Percentiles rank a stretch among this genome's conserved stretches.
Conservation (phyloP, 306 rosid species). For the Prunus kanzakura region DNA sequence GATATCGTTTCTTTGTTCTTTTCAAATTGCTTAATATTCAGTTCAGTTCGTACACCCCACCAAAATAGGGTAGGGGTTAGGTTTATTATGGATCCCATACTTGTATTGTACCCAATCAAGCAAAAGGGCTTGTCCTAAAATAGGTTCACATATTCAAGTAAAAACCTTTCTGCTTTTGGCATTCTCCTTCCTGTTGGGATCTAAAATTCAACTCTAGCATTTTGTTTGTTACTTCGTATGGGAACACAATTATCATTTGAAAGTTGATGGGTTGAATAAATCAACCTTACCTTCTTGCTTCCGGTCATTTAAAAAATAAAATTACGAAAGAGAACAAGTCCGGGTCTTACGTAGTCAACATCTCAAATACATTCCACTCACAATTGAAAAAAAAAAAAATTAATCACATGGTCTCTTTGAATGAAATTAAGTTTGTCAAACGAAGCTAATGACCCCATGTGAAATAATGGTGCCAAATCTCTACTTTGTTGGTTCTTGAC, state of each 20-base stretch:
- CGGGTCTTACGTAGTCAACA: too few relatives aligned
- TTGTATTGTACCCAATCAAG: conserved; percentile 12
- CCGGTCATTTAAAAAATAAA: too few relatives aligned
- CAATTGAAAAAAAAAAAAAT: too few relatives aligned
- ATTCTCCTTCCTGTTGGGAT: neutral
- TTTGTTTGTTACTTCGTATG: neutral
- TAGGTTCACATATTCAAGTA: neutral
- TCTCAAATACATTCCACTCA: too few relatives aligned
- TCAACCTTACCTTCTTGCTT: neutral
- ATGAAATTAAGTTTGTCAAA: too few relatives aligned
- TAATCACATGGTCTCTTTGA: too few relatives aligned
- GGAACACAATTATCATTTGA: neutral
- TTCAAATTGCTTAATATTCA: conserved; percentile 1
- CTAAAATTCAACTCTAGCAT: neutral
- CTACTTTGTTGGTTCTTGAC: too few relatives aligned
- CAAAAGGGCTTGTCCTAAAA: neutral
- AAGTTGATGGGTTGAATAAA: neutral
- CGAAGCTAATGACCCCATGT: too few relatives aligned
- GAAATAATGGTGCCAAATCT: too few relatives aligned
- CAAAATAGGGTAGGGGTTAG: conserved; percentile 4
- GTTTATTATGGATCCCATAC: conserved; percentile 7
- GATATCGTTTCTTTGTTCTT: conserved; percentile 3
- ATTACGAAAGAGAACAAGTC: too few relatives aligned
- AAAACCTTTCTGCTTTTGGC: neutral
- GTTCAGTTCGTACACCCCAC: neutral